Percentiles rank a stretch among this genome's conserved stretches.
phyloP scores from a whole-genome alignment of 441 rosid genomes.

The Lepidium campestre region DNA sequence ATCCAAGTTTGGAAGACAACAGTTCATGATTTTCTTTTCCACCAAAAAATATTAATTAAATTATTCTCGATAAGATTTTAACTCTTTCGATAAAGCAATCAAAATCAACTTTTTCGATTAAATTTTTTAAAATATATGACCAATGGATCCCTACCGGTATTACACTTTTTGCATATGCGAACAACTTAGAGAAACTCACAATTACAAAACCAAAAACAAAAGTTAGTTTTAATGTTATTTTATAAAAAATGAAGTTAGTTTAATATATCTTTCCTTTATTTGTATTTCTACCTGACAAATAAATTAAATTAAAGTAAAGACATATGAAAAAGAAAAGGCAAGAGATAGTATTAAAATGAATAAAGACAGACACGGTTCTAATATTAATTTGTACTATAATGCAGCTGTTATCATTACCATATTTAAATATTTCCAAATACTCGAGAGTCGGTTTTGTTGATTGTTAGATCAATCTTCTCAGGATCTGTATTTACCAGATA shows the following conservation, averaged over 20 bases:
- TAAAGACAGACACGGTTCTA: slow-evolving; percentile 27
- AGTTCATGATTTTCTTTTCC: slow-evolving; percentile 12
- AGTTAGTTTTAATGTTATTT: too few relatives aligned
- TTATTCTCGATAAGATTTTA: slow-evolving; percentile 18
- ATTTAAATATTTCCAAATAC: slow-evolving; percentile 12
- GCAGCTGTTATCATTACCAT: slow-evolving; percentile 32
- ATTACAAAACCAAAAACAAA: slow-evolving; percentile 3
- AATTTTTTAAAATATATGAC: background rate
- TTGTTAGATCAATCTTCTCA: slow-evolving; percentile 10
- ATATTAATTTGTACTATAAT: slow-evolving; percentile 10
- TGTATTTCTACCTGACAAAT: slow-evolving; percentile 19
- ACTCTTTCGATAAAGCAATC: slow-evolving; percentile 26
- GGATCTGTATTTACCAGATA: slow-evolving; percentile 17
- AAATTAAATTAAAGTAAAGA: slow-evolving; percentile 10
- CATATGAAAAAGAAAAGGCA: slow-evolving; percentile 20
- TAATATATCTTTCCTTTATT: slow-evolving; percentile 9
- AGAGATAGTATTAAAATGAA: slow-evolving; percentile 17
- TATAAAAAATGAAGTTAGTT: background rate
- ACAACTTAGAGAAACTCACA: slow-evolving; percentile 16
- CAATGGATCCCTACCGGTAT: slow-evolving; percentile 25
- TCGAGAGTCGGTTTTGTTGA: background rate
- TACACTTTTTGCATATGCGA: slow-evolving; percentile 32
- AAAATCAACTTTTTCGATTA: slow-evolving; percentile 20
- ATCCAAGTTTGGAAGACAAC: slow-evolving; percentile 23
- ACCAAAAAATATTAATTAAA: background rate